Evolutionary conservation across 2,329 filamentous ascomycete species (phyloP).

Genomic region (Ilyonectria mors-panacis): DNA sequence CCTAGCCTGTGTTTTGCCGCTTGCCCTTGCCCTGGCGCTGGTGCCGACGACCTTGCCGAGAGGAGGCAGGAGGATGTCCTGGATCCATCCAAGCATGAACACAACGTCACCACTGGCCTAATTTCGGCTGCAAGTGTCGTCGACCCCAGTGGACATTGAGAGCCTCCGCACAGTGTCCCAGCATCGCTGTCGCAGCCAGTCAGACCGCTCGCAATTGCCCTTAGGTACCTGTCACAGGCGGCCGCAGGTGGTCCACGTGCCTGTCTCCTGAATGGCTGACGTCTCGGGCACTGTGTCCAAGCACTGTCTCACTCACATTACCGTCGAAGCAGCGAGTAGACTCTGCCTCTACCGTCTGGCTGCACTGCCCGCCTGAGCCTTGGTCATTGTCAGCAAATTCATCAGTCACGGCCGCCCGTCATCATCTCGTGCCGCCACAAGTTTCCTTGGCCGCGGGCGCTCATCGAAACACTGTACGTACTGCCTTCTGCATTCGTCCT

Average conservation of each 20-base stretch:
- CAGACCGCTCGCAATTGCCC: constrained; percentile 34
- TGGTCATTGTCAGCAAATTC: constrained; percentile 24
- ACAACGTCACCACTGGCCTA: constrained; percentile 20
- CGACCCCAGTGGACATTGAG: constrained; percentile 20
- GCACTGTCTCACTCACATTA: constrained; percentile 34
- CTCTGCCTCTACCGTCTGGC: constrained; percentile 8
- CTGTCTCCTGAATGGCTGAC: constrained; percentile 26
- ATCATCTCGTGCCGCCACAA: constrained; percentile 22
- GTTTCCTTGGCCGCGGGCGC: constrained; percentile 12
- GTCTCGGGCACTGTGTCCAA: constrained; percentile 35
- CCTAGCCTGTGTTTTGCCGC: constrained; percentile 1
- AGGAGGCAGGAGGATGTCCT: constrained; percentile 9
- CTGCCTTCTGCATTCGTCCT: background rate
- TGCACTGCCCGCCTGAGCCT: constrained; percentile 27
- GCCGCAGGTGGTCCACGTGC: constrained; percentile 40
- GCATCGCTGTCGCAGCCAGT: constrained; percentile 27
- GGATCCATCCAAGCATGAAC: constrained; percentile 17
- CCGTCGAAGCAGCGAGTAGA: constrained; percentile 20
- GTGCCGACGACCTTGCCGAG: constrained; percentile 24
- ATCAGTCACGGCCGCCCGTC: constrained; percentile 12
- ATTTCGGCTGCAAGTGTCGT: constrained; percentile 41
- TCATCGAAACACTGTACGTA: constrained; percentile 19
- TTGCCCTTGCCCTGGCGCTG: constrained; percentile 21
- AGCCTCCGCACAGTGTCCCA: constrained; percentile 32
- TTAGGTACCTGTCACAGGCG: constrained; percentile 42